Percentiles rank a stretch among this genome's conserved stretches.
Conservation (phyloP, 176 grass and related monocot species). For the Poa annua region DNA sequence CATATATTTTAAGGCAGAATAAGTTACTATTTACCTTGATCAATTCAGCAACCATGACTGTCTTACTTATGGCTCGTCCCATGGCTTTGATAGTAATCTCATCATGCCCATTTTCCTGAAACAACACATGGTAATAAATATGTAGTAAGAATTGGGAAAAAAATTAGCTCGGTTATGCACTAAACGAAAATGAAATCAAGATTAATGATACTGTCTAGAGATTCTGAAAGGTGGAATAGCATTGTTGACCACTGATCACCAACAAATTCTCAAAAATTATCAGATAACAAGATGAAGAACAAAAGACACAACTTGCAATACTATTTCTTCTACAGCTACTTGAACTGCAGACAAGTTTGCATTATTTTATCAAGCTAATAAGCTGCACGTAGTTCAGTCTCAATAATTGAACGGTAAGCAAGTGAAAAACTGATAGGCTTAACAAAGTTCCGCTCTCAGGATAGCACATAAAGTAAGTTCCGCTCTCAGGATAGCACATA, state of each 20-base stretch:
- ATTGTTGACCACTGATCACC: not conserved
- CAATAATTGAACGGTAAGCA: not conserved
- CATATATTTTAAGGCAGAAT: conserved; percentile 13
- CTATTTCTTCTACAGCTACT: conserved; percentile 1
- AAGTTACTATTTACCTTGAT: conserved; percentile 60
- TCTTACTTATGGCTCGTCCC: conserved; percentile 86
- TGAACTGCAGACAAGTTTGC: conserved; percentile 9
- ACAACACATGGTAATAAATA: not conserved
- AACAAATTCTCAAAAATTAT: not conserved
- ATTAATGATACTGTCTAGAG: not conserved
- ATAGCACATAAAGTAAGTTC: not conserved
- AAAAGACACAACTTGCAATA: not conserved
- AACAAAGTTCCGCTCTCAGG: not conserved
- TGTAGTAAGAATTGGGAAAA: not conserved
- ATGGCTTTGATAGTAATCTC: conserved; percentile 88
- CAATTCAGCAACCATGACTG: conserved; percentile 81
- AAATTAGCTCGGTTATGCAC: not conserved
- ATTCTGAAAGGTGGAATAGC: not conserved
- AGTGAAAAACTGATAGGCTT: not conserved
- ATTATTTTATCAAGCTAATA: conserved; percentile 1
- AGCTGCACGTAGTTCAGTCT: not conserved
- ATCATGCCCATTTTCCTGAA: conserved; percentile 72
- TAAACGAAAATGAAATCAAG: not conserved
- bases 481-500: not conserved
- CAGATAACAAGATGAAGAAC: not conserved